Base-by-base conservation (phyloP, 139 green algal species). In the Coelastrella sp. region DNA sequence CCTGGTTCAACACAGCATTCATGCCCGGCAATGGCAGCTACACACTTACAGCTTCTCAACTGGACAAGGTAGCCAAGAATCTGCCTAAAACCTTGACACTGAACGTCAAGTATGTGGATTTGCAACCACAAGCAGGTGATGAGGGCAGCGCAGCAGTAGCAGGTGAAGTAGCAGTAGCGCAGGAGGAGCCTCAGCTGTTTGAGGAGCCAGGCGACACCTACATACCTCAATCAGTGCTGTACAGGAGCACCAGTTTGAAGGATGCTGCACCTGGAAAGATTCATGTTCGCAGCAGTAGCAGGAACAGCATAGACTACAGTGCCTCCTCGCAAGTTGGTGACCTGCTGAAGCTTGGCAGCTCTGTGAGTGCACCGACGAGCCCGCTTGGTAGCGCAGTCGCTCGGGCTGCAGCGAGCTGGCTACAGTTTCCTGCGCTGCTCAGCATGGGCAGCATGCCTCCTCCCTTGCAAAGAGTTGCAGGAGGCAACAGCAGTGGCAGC, bases 1-100 rank as follows among this genome's bases (percentile, higher is more conserved):
- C 77, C 4, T 90, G 87, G 87, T 85, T 88, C 32, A 86, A 88
- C 50, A 88, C 87, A 37, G 53, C 78, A 6, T 90, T 87, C 74
- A 25, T 88, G 59, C 62, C 45, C 30, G 51, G 13, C 21, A 34
- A 45, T 11, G 63, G 35, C 30, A n/a, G 67, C 23, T 66, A 69
- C 53, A 73, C 25, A 17, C 68, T 89, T 15, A 50, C 11, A 13
- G 34, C 15, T 11, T 7, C 23, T 6, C 45, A 89, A 32, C 68
- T 89, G 32, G 85, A 89, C 59, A 86, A 86, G 51, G 30, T 50
- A 7, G 6, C 63, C 23, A 66, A 68, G 34, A 68, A 21, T 1
- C 63, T 85, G 64, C 79, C 79, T 5, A 3, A 53, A 25, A 30
- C 19, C 32, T 15, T 85, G 17, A 30, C 43, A 2, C 34, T 89